Percentiles rank a stretch among this genome's conserved stretches.
phyloP scores from a whole-genome alignment of 2,329 filamentous ascomycete species.

The Dothideomycetes sp. region DNA sequence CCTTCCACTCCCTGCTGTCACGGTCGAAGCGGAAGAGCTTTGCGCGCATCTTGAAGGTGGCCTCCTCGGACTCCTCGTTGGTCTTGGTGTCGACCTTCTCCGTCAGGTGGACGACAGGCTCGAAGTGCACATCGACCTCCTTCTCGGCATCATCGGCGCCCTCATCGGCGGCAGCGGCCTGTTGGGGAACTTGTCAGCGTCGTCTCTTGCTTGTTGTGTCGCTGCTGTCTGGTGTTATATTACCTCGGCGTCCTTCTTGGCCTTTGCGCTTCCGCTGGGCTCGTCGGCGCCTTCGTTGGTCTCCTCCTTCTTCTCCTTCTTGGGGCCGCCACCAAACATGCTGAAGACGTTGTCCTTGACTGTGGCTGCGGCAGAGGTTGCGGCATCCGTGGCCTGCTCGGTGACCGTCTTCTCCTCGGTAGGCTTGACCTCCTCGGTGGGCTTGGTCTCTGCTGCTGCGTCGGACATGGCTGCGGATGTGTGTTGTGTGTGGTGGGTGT shows the following conservation, averaged over 20 bases:
- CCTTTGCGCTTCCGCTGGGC: constrained; percentile 68
- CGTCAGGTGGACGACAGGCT: constrained; percentile 89
- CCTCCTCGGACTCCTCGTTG: constrained; percentile 96
- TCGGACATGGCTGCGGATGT: constrained; percentile 4
- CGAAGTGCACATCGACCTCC: constrained; percentile 85
- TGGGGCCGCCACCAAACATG: constrained; percentile 96
- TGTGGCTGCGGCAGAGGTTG: constrained; percentile 24
- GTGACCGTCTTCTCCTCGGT: constrained; percentile 7
- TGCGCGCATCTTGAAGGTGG: constrained; percentile 98
- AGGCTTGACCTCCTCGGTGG: constrained; percentile 6
- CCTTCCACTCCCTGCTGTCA: constrained; percentile 93
- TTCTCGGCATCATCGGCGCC: constrained; percentile 26
- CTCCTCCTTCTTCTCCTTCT: constrained; percentile 90
- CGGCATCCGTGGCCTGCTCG: constrained; percentile 20
- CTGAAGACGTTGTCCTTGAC: constrained; percentile 65
- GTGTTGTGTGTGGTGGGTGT: neutral
- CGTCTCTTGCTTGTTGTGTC: no score
- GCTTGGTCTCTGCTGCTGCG: constrained; percentile 6
- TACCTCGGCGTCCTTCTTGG: constrained; percentile 56
- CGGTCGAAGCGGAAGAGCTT: constrained; percentile 98
- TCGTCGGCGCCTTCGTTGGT: constrained; percentile 65
- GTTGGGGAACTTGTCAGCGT: constrained; percentile 7
- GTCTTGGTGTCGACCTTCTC: constrained; percentile 97
- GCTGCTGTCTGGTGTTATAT: no score
- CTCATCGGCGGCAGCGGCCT: no score